These are phyloP conservation scores for Nicotiana benthamiana DNA, from an alignment of 257 asterid genomes.

Conservation along the genomic window DNA sequence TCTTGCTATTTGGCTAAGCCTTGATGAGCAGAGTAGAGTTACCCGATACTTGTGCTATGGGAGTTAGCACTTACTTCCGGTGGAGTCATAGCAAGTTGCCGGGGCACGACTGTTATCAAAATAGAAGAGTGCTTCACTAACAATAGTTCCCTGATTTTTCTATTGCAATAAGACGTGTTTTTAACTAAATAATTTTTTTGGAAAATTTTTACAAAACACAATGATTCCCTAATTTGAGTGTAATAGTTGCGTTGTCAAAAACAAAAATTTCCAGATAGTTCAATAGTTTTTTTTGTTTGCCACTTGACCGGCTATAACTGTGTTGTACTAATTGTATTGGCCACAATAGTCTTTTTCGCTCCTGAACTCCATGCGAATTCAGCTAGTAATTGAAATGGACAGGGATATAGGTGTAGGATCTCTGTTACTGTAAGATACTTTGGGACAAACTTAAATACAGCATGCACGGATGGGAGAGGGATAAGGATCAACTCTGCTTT, in stretches of 20 bases:
- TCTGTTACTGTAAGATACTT: not conserved
- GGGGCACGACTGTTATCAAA: not conserved
- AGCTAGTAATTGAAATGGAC: too few relatives aligned
- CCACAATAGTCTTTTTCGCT: not conserved
- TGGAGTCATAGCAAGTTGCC: not conserved
- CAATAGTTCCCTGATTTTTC: not conserved
- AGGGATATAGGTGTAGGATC: not conserved
- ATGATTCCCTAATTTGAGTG: not conserved
- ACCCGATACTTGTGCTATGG: too few relatives aligned
- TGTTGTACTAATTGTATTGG: not conserved
- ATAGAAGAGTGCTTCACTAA: not conserved
- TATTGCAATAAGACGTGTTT: not conserved
- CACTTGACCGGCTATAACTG: not conserved
- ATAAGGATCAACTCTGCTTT: not conserved
- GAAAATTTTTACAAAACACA: not conserved
- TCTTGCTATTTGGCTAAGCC: not conserved
- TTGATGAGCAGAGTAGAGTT: too few relatives aligned
- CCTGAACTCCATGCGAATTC: not conserved
- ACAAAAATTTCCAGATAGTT: not conserved
- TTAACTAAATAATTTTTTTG: not conserved
- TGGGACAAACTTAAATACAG: not conserved
- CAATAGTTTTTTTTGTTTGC: not conserved
- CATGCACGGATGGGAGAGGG: not conserved
- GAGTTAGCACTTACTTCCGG: not conserved
- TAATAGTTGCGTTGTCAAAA: too few relatives aligned